Conservation (phyloP, 2,329 filamentous ascomycete species). For the Cercospora nicotianae region DNA sequence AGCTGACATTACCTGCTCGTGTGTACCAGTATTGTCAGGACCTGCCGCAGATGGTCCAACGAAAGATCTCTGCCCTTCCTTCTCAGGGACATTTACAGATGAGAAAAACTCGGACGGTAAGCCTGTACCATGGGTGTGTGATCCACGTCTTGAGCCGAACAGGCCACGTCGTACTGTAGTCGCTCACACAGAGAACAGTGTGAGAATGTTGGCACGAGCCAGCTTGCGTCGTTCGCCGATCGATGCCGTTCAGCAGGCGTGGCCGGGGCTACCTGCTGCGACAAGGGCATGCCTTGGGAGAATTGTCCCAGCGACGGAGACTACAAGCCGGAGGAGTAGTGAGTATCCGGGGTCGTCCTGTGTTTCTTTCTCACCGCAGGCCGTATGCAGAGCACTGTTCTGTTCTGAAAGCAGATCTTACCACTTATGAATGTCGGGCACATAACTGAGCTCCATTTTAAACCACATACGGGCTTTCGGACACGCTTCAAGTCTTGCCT, state of each 20-base stretch:
- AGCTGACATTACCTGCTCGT: not conserved
- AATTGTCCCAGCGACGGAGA: not conserved
- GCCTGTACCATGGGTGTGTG: not conserved
- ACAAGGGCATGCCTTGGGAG: not conserved
- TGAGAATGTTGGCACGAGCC: not conserved
- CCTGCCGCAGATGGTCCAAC: not conserved
- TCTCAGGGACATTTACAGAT: not conserved
- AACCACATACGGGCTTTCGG: not conserved
- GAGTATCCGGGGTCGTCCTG: too few species aligned
- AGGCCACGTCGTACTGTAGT: not conserved
- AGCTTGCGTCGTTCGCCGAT: not conserved
- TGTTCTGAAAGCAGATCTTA: not conserved
- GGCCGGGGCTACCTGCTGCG: not conserved
- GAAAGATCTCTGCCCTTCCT: not conserved
- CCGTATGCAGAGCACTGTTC: not conserved
- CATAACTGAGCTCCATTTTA: not conserved
- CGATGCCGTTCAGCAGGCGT: not conserved
- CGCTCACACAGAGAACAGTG: not conserved
- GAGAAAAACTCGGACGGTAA: not conserved
- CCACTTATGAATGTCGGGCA: not conserved
- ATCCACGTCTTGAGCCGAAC: not conserved
- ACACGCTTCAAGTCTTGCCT: not conserved
- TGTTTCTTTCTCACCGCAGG: not conserved
- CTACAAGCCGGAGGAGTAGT: not conserved
- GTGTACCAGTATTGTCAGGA: not conserved